Conservation (phyloP, 2,329 filamentous ascomycete species). For the Phialemoniopsis sp. region DNA sequence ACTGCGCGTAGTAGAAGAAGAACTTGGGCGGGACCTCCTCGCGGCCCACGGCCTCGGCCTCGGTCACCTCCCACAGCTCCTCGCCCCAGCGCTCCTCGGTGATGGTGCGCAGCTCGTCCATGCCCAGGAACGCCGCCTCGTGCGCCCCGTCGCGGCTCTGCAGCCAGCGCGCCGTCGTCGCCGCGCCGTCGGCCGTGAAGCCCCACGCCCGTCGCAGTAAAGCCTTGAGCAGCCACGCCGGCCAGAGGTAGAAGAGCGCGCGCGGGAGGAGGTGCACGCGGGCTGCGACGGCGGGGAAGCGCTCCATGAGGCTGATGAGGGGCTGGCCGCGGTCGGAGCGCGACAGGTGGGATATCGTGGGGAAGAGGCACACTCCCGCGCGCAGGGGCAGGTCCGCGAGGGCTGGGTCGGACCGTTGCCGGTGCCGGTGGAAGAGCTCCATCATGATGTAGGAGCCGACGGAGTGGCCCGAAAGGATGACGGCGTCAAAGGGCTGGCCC, state of each 20-base stretch:
- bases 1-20: slow-evolving; percentile 54
- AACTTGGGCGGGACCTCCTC: slow-evolving; percentile 36
- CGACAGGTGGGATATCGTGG: slow-evolving; percentile 69
- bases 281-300: too few relatives aligned
- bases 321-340: slow-evolving; percentile 55
- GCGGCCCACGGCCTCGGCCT: slow-evolving; percentile 3
- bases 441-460: slow-evolving; percentile 70
- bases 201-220: slow-evolving; percentile 34
- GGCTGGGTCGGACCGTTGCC: slow-evolving; percentile 8
- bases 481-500: slow-evolving; percentile 43
- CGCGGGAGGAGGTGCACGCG: slow-evolving; percentile 34
- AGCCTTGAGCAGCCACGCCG: slow-evolving; percentile 31
- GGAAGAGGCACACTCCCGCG: slow-evolving; percentile 64
- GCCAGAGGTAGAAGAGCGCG: slow-evolving; percentile 34
- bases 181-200: slow-evolving; percentile 43
- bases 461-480: slow-evolving; percentile 70
- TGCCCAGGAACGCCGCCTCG: slow-evolving; percentile 55
- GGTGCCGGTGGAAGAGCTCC: slow-evolving; percentile 59
- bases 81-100: slow-evolving; percentile 55
- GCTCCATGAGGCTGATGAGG: slow-evolving; percentile 4
- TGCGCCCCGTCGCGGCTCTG: slow-evolving; percentile 52
- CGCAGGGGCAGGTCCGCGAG: slow-evolving; percentile 32
- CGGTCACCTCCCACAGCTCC: slow-evolving; percentile 48
- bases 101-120: slow-evolving; percentile 57
- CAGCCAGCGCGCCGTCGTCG: slow-evolving; percentile 48